These are phyloP conservation scores for Xylariomycetidae sp. DNA, from an alignment of 2,329 filamentous ascomycete genomes.

Conservation along the genomic window DNA sequence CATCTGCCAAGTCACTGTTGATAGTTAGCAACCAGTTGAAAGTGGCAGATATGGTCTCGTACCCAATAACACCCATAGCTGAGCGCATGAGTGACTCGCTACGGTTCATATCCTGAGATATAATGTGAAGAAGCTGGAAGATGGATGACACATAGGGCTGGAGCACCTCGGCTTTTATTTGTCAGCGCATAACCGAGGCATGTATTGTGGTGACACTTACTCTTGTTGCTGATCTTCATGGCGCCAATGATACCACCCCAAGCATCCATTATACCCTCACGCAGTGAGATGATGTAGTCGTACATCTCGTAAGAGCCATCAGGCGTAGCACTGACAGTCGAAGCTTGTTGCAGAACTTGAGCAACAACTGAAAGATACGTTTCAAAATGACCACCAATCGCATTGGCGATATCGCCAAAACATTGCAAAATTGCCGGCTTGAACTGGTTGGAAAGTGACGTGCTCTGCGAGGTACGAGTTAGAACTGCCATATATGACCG, in stretches of 20 bases:
- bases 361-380: constrained; percentile 89
- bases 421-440: constrained; percentile 97
- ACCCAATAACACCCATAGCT: constrained; percentile 98
- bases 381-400: constrained; percentile 88
- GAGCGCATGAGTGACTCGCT: constrained; percentile 89
- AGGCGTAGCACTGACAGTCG: constrained; percentile 70
- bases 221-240: constrained; percentile 78
- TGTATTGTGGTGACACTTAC: constrained; percentile 39
- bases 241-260: constrained; percentile 96
- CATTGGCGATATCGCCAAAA: constrained; percentile 95
- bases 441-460: constrained; percentile 87
- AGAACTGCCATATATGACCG: constrained; percentile 1
- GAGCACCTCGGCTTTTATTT: constrained; percentile 57
- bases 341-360: constrained; percentile 89
- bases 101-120: constrained; percentile 78
- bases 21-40: constrained; percentile 3
- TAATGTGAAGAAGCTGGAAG: constrained; percentile 78
- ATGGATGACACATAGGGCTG: constrained; percentile 78
- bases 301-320: constrained; percentile 93
- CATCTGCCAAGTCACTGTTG: constrained; percentile 84
- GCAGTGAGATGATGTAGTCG: constrained; percentile 90
- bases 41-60: constrained; percentile 33
- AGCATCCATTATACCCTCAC: constrained; percentile 98
- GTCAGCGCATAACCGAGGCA: constrained; percentile 20
- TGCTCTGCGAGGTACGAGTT: constrained; percentile 54